Evolutionary conservation across 1,284 basidiomycete genomes (phyloP).

Genomic region (Pholiota adiposa): DNA sequence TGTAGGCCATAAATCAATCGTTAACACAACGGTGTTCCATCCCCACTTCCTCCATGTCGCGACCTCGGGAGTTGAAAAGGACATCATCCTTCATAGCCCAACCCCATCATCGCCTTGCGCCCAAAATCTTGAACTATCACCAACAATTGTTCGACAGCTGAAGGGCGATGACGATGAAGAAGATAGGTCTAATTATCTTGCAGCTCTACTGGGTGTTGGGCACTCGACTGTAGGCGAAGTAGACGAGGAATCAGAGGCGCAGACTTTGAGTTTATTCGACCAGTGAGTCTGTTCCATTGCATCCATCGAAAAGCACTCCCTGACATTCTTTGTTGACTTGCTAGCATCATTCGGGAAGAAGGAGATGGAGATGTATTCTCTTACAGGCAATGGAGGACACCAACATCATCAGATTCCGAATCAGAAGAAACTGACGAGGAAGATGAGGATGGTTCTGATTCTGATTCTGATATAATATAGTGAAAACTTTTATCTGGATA

Average conservation of each 20-base stretch:
- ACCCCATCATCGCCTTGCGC: constrained; percentile 54
- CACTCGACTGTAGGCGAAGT: constrained; percentile 20
- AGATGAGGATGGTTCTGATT: constrained; percentile 1
- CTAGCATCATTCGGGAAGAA: constrained; percentile 53
- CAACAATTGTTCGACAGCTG: constrained; percentile 50
- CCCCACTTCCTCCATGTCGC: constrained; percentile 68
- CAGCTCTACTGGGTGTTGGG: constrained; percentile 30
- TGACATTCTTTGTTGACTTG: neutral
- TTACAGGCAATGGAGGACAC: constrained; percentile 35
- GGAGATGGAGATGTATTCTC: constrained; percentile 53
- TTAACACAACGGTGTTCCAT: constrained; percentile 74
- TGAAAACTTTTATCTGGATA: neutral
- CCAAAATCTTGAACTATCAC: constrained; percentile 45
- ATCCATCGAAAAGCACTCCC: neutral
- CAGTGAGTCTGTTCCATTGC: constrained; percentile 40
- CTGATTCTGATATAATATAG: constrained; percentile 1
- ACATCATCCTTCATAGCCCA: constrained; percentile 71
- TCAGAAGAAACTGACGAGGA: constrained; percentile 26
- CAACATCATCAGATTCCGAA: constrained; percentile 23
- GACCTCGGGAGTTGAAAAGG: constrained; percentile 73
- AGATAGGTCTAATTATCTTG: constrained; percentile 39
- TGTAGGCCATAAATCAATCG: constrained; percentile 72
- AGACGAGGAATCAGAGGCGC: constrained; percentile 39
- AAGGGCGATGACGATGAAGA: constrained; percentile 37
- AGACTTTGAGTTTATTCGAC: constrained; percentile 51